Base-by-base conservation (phyloP, 495 filamentous ascomycete genomes). In the Podospora appendiculata region DNA sequence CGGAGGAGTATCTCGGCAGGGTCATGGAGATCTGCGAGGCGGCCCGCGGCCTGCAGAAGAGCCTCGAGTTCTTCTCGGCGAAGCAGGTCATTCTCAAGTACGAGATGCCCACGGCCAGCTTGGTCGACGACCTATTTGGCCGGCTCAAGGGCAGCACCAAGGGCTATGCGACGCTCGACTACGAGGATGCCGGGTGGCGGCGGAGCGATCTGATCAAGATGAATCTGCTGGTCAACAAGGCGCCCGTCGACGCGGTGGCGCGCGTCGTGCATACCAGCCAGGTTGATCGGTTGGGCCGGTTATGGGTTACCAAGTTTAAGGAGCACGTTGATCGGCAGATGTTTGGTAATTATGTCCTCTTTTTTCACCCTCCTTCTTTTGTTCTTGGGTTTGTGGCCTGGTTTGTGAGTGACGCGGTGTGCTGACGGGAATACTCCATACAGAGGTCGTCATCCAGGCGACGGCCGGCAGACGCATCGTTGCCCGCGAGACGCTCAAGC, bases 61-160 rank as follows among this genome's bases (percentile, higher is more conserved):
- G 83, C 51, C 70, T 97, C 17, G 85, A 87, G 48, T 97, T 91
- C 74, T 98, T 96, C 72, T 90, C 88, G 6, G 74, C 88, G n/a
- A 89, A 84, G 4, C 93, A 98, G 67, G 93, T 96, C 51, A 97
- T 98, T 55, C 72, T 98, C 42, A 93, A 92, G 60, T 98, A 97
- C 68, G 83, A 88, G 36, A 70, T 98, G 8, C 93, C 93, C 0
- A 75, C 96, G 13, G 79, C 89, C 2, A 87, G 93, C 44, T 73
- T 98, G 8, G 93, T 97, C 1, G 91, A 96, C 58, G 92, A 98
- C 68, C 88, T 98, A 71, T 98, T 98, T 65, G 94, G 94, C 19
- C 95, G 94, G 69, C 73, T 98, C 48, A 98, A 98, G 67, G 87
- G 90, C 19, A 80, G 84, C 3, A 95, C 90, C 13, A 79, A 78